These are phyloP conservation scores for Psilocybe subaeruginosa DNA, from an alignment of 768 basidiomycete species.

Conservation along the genomic window DNA sequence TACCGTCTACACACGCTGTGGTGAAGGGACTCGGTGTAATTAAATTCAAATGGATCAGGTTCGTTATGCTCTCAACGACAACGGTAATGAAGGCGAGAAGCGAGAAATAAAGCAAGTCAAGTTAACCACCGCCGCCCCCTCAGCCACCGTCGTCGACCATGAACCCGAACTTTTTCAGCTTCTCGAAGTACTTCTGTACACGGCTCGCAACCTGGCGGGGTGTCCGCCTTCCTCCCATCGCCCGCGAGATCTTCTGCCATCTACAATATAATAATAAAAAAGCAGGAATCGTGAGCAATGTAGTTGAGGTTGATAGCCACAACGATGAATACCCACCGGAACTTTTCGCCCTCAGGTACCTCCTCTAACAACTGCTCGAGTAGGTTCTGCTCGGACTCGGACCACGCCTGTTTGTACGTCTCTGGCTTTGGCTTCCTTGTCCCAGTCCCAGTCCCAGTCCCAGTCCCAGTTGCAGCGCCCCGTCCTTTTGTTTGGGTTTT, in stretches of 20 bases:
- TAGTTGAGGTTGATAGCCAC: neutral
- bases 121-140: neutral
- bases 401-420: constrained; percentile 87
- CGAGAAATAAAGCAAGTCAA: neutral
- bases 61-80: neutral
- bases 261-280: constrained; percentile 34
- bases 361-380: constrained; percentile 75
- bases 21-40: too few species aligned
- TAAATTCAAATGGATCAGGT: too few species aligned
- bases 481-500: constrained; percentile 1
- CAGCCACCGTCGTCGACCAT: neutral
- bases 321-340: constrained; percentile 49
- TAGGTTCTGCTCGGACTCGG: constrained; percentile 73
- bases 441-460: constrained; percentile 24
- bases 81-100: neutral
- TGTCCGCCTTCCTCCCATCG: constrained; percentile 78
- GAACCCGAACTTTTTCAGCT: constrained; percentile 72
- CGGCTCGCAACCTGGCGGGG: constrained; percentile 87
- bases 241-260: constrained; percentile 81
- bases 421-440: constrained; percentile 55
- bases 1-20: neutral
- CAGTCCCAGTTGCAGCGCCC: neutral
- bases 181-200: constrained; percentile 88
- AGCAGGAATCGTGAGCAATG: neutral
- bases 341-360: constrained; percentile 77